Percentiles rank a stretch among this genome's conserved stretches.
Evolutionary conservation across 2,329 filamentous ascomycete genomes (phyloP).

Genomic region (Plenodomus biglobosus): DNA sequence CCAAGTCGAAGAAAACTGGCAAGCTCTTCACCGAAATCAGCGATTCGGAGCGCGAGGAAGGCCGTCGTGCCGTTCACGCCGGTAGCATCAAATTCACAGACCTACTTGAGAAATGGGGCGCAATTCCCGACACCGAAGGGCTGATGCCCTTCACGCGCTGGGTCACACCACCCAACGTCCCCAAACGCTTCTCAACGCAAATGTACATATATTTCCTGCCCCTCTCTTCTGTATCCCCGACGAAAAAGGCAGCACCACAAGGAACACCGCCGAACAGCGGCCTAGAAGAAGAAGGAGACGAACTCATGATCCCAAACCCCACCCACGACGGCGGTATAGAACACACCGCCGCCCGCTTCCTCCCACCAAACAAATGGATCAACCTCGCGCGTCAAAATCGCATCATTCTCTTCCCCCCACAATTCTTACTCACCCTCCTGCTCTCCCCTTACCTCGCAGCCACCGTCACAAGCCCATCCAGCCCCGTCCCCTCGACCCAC

Average conservation of each 20-base stretch:
- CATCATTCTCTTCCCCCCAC: conserved; percentile 87
- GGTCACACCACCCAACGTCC: conserved; percentile 75
- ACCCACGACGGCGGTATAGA: conserved; percentile 70
- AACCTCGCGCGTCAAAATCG: conserved; percentile 61
- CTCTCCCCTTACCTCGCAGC: conserved; percentile 57
- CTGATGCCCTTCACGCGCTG: conserved; percentile 86
- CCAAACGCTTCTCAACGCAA: conserved; percentile 85
- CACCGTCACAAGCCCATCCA: conserved; percentile 24
- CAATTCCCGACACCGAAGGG: conserved; percentile 64
- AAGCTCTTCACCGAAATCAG: conserved; percentile 62
- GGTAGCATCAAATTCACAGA: conserved; percentile 66
- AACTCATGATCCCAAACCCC: conserved; percentile 66
- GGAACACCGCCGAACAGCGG: conserved; percentile 35
- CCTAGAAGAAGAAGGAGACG: conserved; percentile 41
- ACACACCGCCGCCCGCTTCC: conserved; percentile 76
- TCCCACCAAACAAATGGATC: conserved; percentile 70
- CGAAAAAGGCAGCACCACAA: conserved; percentile 34
- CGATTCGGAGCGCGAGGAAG: conserved; percentile 62
- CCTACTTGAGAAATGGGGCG: conserved; percentile 63
- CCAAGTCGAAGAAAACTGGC: conserved; percentile 54
- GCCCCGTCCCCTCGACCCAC: conserved; percentile 28
- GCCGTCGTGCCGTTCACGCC: conserved; percentile 68
- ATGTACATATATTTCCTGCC: conserved; percentile 96
- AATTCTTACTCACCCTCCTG: conserved; percentile 71
- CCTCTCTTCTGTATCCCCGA: conserved; percentile 42